Evolutionary conservation across 139 green algal genomes (phyloP).

Genomic region (Mychonastes homosphaera): DNA sequence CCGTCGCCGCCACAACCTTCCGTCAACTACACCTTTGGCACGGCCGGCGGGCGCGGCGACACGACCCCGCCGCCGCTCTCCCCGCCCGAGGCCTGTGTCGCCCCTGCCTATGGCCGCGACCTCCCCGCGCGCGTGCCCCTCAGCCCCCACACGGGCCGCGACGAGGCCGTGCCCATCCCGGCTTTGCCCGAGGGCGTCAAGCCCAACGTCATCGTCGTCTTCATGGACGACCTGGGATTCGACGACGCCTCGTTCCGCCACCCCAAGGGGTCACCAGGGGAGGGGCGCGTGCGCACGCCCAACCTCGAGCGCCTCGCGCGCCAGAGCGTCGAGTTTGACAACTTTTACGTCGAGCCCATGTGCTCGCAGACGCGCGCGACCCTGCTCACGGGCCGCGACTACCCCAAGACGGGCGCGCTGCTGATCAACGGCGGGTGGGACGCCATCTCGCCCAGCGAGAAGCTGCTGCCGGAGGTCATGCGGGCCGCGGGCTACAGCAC

Average conservation of each 20-base stretch:
- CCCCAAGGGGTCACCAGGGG: constrained; percentile 7
- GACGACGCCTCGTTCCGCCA: background rate
- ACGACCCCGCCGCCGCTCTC: too few species aligned
- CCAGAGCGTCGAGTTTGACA: constrained; percentile 11
- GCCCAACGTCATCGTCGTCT: constrained; percentile 6
- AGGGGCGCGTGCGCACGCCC: constrained; percentile 7
- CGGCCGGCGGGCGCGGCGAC: too few species aligned
- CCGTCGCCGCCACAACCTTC: too few species aligned
- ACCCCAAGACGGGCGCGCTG: constrained; percentile 7
- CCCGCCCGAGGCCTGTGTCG: too few species aligned
- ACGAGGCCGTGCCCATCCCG: background rate
- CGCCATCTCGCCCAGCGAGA: background rate
- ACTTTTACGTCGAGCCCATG: constrained; percentile 20
- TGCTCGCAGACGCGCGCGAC: constrained; percentile 4
- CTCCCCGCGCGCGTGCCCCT: too few species aligned
- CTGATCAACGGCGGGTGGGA: constrained; percentile 13
- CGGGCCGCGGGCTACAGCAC: constrained; percentile 7
- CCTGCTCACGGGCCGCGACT: constrained; percentile 13
- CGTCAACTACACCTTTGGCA: too few species aligned
- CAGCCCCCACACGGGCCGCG: too few species aligned
- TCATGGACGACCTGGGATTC: constrained; percentile 3
- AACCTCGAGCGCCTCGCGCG: constrained; percentile 13
- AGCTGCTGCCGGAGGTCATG: background rate
- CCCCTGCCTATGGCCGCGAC: too few species aligned
- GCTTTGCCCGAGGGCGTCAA: background rate